These are phyloP conservation scores for Rhizoctonia solani DNA, from an alignment of 1,284 basidiomycete genomes.

Conservation along the genomic window DNA sequence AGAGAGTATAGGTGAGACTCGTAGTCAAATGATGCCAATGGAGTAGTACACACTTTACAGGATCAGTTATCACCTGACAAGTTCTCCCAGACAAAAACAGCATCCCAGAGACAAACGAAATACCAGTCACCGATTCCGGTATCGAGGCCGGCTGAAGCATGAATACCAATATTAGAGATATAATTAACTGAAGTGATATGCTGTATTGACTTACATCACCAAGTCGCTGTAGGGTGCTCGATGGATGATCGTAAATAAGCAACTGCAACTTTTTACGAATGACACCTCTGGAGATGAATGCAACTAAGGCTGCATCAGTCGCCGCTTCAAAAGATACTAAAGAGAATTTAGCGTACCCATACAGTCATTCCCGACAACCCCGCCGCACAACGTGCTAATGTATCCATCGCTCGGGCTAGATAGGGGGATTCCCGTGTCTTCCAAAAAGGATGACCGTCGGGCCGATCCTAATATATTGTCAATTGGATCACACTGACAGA, in stretches of 20 bases:
- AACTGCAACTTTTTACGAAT: slow-evolving; percentile 14
- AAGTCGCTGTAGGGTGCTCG: background rate
- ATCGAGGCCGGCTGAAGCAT: slow-evolving; percentile 7
- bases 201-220: background rate
- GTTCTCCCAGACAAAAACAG: slow-evolving; percentile 6
- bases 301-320: background rate
- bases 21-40: background rate
- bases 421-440: background rate
- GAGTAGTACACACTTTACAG: background rate
- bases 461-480: background rate
- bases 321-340: background rate
- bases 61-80: background rate
- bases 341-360: background rate
- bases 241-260: background rate
- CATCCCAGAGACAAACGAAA: background rate
- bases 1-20: background rate
- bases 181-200: background rate
- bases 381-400: background rate
- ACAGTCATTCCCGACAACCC: background rate
- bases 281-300: background rate
- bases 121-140: background rate
- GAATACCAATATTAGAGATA: background rate
- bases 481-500: background rate
- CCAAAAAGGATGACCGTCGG: background rate
- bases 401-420: slow-evolving; percentile 1